Percentiles rank a stretch among this genome's conserved stretches.
phyloP scores from a whole-genome alignment of 139 green algal species.

The Tetradesmus obliquus region DNA sequence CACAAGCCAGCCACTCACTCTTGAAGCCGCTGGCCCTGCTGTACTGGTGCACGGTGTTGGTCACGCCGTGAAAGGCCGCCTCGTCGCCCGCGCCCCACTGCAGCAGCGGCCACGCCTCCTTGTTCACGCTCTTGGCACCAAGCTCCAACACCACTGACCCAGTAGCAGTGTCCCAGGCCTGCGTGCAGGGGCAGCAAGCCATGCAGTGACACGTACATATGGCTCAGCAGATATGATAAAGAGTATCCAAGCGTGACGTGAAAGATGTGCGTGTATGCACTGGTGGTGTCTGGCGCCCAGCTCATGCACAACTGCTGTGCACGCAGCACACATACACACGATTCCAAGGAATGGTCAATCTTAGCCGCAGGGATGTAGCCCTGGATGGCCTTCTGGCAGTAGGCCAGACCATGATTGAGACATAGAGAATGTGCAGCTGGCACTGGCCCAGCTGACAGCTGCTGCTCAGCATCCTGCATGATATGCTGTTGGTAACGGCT shows the following conservation, averaged over 20 bases:
- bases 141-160: slow-evolving; percentile 29
- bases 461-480: neutral
- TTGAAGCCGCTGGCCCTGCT: slow-evolving; percentile 62
- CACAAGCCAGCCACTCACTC: slow-evolving; percentile 47
- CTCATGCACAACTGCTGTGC: too few relatives aligned
- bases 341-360: too few relatives aligned
- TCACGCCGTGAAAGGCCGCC: slow-evolving; percentile 72
- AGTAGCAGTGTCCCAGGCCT: slow-evolving; percentile 32
- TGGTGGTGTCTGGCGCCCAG: neutral
- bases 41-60: slow-evolving; percentile 92
- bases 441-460: neutral
- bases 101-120: slow-evolving; percentile 45
- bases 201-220: neutral
- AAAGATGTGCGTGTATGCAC: neutral
- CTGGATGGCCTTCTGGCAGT: too few relatives aligned
- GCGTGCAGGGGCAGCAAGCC: neutral
- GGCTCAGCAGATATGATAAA: neutral
- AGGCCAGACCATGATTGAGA: too few relatives aligned
- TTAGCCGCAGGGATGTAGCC: too few relatives aligned
- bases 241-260: neutral
- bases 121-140: slow-evolving; percentile 7
- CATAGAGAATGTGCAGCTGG: too few relatives aligned
- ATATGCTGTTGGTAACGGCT: too few relatives aligned
- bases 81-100: slow-evolving; percentile 82
- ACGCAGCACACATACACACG: too few relatives aligned